Evolutionary conservation across 129 eudicot species (phyloP), one percentile per base, ranked within the genome.

Genomic region (Flaveria brownii): DNA sequence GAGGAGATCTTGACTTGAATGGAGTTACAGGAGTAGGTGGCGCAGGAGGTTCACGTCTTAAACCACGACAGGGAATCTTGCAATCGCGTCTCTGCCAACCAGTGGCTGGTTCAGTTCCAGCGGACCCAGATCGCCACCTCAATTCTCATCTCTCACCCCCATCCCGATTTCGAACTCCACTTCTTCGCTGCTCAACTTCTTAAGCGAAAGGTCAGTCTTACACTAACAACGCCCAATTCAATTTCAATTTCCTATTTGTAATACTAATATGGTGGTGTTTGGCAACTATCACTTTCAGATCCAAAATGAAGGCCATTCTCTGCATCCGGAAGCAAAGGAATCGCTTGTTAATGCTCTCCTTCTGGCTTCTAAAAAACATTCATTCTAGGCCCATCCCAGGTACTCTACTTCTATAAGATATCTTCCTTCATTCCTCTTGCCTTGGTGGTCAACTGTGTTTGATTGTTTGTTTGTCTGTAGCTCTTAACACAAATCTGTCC

Each of bases 61-160:
- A 93, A 90, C 72, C 98, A 93, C 90, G 98, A 93, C 71, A 75
- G 84, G 1, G 87, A 93, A 20, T 90, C 98, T n/a, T 87, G 98
- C 69, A 93, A 90, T 74, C 96, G 98, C 54, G 92, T 93, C 14
- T 92, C 98, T 11, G 97, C 98, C 2, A 93, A 90, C 84, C 98
- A 93, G 71, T 93, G 98, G 98, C 87, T 93, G 68, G 94, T 93
- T 71, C 96, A 93, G 46, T 93, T 93, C 77, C 98, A 93, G 84
- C 92, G 90, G 45, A 88, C 91, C 10, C 77, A 86, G 82, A 85
- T 88, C 49, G 92, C 98, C 69, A 87, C 96, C 28, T 88, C 93
- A 43, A 88, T 93, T 68, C 88, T 93, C 80, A 88, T 96, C 70
- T 84, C 91, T 61, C 81, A 78, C 30, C 86, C 74, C 0, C 71